Percentiles rank a stretch among this genome's conserved stretches.
phyloP scores from a whole-genome alignment of 2,329 filamentous ascomycete species.

The Clonostachys byssicola region DNA sequence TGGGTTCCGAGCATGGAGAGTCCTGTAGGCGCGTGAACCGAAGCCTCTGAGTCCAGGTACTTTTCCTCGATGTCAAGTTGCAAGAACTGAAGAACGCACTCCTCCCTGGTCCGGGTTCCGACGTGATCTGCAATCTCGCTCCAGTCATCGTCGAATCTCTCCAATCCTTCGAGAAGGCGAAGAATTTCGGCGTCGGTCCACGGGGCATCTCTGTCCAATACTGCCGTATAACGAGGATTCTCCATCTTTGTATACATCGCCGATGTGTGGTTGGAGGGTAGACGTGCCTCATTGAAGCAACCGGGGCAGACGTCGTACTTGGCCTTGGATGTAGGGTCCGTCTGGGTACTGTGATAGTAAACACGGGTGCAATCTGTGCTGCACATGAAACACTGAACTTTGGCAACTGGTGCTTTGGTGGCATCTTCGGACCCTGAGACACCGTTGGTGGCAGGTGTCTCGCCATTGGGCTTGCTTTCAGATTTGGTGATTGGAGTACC shows the following conservation, averaged over 20 bases:
- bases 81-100: slow-evolving; percentile 95
- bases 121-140: slow-evolving; percentile 89
- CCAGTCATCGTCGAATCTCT: slow-evolving; percentile 96
- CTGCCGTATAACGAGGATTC: slow-evolving; percentile 74
- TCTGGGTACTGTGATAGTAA: slow-evolving; percentile 55
- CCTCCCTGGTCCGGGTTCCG: slow-evolving; percentile 84
- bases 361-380: slow-evolving; percentile 78
- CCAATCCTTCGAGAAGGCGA: slow-evolving; percentile 84
- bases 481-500: slow-evolving; percentile 64
- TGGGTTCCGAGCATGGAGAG: slow-evolving; percentile 66
- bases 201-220: slow-evolving; percentile 78
- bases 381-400: slow-evolving; percentile 85
- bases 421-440: slow-evolving; percentile 52
- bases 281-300: slow-evolving; percentile 81
- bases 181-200: slow-evolving; percentile 91
- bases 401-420: slow-evolving; percentile 60
- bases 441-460: slow-evolving; percentile 65
- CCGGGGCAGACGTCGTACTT: slow-evolving; percentile 89
- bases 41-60: slow-evolving; percentile 74
- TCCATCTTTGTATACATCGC: slow-evolving; percentile 86
- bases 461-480: slow-evolving; percentile 73
- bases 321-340: slow-evolving; percentile 56
- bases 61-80: slow-evolving; percentile 97
- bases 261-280: slow-evolving; percentile 73
- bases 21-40: slow-evolving; percentile 47